Percentiles rank a stretch among this genome's conserved stretches.
Evolutionary conservation across 1,284 basidiomycete species (phyloP).

Genomic region (Moniliophthora roreri): DNA sequence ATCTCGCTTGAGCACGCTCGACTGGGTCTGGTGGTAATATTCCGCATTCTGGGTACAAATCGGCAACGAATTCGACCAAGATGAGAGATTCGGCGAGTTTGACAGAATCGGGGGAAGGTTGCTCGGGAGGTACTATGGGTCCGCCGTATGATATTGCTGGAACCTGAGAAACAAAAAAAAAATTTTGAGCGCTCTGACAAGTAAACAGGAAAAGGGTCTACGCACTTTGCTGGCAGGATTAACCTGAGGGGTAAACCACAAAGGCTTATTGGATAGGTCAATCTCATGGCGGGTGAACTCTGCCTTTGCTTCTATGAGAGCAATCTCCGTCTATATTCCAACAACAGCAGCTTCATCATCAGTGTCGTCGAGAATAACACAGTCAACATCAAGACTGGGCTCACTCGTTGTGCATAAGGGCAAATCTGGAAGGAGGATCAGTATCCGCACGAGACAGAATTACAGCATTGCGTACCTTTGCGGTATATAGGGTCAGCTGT

Average conservation of each 20-base stretch:
- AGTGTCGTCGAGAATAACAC: background rate
- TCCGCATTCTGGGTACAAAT: constrained; percentile 44
- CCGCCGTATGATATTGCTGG: constrained; percentile 62
- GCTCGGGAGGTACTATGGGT: constrained; percentile 45
- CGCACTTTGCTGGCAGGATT: constrained; percentile 64
- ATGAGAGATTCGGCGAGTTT: constrained; percentile 65
- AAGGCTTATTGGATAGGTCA: constrained; percentile 62
- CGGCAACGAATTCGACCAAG: constrained; percentile 62
- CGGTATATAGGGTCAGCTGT: too few species aligned
- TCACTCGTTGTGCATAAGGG: constrained; percentile 49
- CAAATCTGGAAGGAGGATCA: constrained; percentile 31
- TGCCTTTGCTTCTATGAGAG: constrained; percentile 54
- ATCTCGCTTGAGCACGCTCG: constrained; percentile 52
- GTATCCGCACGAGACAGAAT: too few species aligned
- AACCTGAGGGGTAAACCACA: constrained; percentile 60
- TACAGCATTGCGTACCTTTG: too few species aligned
- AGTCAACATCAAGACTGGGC: constrained; percentile 4
- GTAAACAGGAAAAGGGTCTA: background rate
- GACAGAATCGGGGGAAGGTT: constrained; percentile 53
- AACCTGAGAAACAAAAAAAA: constrained; percentile 32
- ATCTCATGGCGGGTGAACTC: constrained; percentile 50
- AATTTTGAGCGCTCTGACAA: background rate
- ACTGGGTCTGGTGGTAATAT: constrained; percentile 57
- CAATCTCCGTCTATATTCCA: constrained; percentile 60
- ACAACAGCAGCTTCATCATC: background rate